Evolutionary conservation across 257 asterid species (phyloP).

Genomic region (Hygrophila difformis): DNA sequence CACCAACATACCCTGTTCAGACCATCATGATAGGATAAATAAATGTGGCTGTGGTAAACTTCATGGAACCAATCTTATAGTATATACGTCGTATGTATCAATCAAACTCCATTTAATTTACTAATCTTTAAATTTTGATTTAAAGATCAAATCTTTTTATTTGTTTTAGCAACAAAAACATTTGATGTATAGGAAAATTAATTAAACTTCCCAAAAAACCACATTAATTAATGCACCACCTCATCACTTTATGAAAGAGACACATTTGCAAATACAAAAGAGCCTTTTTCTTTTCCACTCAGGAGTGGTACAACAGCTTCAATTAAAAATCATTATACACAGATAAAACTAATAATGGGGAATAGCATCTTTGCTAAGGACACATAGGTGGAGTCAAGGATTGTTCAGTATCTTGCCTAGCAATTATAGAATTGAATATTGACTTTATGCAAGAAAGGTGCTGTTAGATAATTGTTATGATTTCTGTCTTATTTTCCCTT

Average conservation of each 20-base stretch:
- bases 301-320: too few relatives aligned
- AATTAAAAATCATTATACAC: too few relatives aligned
- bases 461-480: conserved; percentile 12
- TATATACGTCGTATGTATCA: too few relatives aligned
- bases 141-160: too few relatives aligned
- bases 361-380: conserved; percentile 84
- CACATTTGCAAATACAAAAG: conserved; percentile 2
- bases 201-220: conserved; percentile 13
- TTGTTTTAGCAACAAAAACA: too few relatives aligned
- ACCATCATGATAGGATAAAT: conserved; percentile 17
- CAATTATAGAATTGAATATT: conserved; percentile 23
- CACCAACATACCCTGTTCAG: conserved; percentile 51
- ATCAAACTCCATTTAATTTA: too few relatives aligned
- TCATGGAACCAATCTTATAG: too few relatives aligned
- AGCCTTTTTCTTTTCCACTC: conserved; percentile 12
- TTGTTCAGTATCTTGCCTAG: conserved; percentile 22
- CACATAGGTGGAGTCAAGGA: conserved; percentile 45
- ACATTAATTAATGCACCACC: conserved; percentile 11
- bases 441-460: conserved; percentile 30
- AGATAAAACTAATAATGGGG: conserved; percentile 14
- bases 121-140: too few relatives aligned
- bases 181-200: too few relatives aligned
- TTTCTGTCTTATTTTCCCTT: conserved; percentile 33
- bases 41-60: conserved; percentile 15
- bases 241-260: conserved; percentile 7